A percentile compares a stretch with the other conserved stretches of the same genome.
Conservation (phyloP, 2,329 filamentous ascomycete species). For the Ceratocystis cubensis region DNA sequence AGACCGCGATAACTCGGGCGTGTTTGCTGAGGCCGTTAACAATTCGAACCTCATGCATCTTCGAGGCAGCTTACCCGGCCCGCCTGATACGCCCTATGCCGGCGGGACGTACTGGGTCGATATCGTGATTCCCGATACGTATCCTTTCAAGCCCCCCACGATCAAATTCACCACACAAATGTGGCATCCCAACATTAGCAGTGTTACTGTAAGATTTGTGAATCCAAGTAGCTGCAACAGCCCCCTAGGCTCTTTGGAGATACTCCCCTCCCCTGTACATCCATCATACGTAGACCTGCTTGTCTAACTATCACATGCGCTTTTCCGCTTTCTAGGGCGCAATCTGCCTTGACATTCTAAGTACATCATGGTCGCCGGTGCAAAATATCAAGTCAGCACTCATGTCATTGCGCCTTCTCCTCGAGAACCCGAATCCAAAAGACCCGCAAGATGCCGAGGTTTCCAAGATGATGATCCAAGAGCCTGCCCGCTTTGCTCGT, state of each 20-base stretch:
- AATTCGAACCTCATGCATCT: slow-evolving; percentile 67
- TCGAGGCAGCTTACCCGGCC: slow-evolving; percentile 69
- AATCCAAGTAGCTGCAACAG: neutral
- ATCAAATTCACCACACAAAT: slow-evolving; percentile 91
- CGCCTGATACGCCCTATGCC: slow-evolving; percentile 86
- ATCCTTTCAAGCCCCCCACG: slow-evolving; percentile 81
- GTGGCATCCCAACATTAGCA: slow-evolving; percentile 96
- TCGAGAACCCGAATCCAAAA: slow-evolving; percentile 86
- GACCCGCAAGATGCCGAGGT: slow-evolving; percentile 96
- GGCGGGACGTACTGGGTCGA: slow-evolving; percentile 73
- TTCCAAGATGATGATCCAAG: slow-evolving; percentile 71
- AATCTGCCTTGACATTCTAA: slow-evolving; percentile 90
- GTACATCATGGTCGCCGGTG: slow-evolving; percentile 84
- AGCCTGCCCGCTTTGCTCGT: slow-evolving; percentile 65
- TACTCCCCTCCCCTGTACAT: neutral
- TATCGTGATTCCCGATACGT: slow-evolving; percentile 74
- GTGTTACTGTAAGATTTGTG: slow-evolving; percentile 60
- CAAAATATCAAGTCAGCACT: slow-evolving; percentile 92
- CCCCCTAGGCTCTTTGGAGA: neutral
- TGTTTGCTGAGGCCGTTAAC: slow-evolving; percentile 53
- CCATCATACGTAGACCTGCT: neutral
- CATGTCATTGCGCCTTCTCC: slow-evolving; percentile 81
- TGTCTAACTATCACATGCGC: neutral
- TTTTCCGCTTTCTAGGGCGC: slow-evolving; percentile 54
- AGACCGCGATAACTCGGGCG: slow-evolving; percentile 62